Conservation (phyloP, 179 eudicot genomes). For the Silene noctiflora region DNA sequence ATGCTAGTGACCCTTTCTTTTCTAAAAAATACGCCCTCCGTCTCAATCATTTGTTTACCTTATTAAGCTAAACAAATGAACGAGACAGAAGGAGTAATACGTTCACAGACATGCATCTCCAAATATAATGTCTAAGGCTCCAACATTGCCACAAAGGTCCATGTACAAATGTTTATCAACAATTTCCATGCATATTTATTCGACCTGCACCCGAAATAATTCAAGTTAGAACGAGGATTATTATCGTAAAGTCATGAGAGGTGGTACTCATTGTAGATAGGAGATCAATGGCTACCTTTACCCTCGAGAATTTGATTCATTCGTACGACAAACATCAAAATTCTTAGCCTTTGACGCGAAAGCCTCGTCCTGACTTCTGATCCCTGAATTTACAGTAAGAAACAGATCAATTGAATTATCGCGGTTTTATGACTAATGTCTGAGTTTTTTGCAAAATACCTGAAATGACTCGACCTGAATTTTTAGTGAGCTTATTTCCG, state of each 20-base stretch:
- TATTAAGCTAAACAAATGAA: too few species aligned
- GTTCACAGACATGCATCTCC: background rate
- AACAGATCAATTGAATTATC: slow-evolving; percentile 28
- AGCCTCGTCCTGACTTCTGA: slow-evolving; percentile 22
- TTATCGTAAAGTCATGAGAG: too few species aligned
- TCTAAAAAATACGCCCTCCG: too few species aligned
- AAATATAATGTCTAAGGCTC: slow-evolving; percentile 4
- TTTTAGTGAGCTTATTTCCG: slow-evolving; percentile 38
- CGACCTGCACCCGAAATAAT: slow-evolving; percentile 18
- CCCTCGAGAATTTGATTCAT: slow-evolving; percentile 1
- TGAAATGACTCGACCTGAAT: slow-evolving; percentile 35
- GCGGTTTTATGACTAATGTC: slow-evolving; percentile 39
- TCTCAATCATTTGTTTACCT: too few species aligned
- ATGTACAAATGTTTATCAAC: background rate
- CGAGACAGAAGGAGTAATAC: too few species aligned
- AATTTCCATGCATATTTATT: slow-evolving; percentile 1
- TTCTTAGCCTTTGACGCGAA: slow-evolving; percentile 25
- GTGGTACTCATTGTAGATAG: too few species aligned
- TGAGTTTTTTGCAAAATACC: slow-evolving; percentile 42
- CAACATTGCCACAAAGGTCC: slow-evolving; percentile 10
- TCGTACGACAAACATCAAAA: slow-evolving; percentile 17
- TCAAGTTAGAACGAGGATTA: background rate
- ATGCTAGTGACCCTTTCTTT: too few species aligned
- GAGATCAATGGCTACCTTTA: slow-evolving; percentile 24
- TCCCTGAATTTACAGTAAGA: slow-evolving; percentile 20